Evolutionary conservation across 176 grass and related monocot species (phyloP).

Genomic region (Leersia perrieri): DNA sequence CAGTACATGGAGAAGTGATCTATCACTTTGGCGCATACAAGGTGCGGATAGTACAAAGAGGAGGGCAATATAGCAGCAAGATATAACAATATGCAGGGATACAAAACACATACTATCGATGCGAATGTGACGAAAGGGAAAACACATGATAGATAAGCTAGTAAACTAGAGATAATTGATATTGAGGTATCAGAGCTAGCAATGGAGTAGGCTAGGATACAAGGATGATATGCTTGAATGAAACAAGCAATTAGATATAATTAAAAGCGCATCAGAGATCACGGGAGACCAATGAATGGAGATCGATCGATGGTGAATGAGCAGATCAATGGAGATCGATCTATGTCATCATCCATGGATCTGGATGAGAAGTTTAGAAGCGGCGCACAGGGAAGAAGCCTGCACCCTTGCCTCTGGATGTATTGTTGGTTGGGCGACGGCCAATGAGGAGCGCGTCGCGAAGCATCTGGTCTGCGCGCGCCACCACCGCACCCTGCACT

Average conservation of each 20-base stretch:
- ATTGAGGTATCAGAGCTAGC: not conserved
- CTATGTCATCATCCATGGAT: too few species aligned
- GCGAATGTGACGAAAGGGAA: not conserved
- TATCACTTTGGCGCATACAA: not conserved
- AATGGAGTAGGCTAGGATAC: not conserved
- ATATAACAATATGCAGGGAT: not conserved
- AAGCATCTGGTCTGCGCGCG: slow-evolving; percentile 16
- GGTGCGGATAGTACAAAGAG: not conserved
- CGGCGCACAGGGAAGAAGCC: not conserved
- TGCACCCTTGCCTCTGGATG: too few species aligned
- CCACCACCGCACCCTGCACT: not conserved
- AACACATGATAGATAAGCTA: too few species aligned
- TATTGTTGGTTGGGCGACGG: not conserved
- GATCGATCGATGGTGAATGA: too few species aligned
- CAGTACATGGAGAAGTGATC: not conserved
- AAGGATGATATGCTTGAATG: not conserved
- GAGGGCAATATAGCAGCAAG: not conserved
- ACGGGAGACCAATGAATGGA: not conserved
- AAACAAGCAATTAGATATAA: not conserved
- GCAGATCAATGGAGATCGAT: too few species aligned
- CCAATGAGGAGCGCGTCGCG: not conserved
- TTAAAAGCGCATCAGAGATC: not conserved
- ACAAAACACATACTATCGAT: not conserved
- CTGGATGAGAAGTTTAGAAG: too few species aligned
- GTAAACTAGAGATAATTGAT: not conserved